phyloP scores from a whole-genome alignment of 192 early-diverging fungal species.

The Backusella circina region DNA sequence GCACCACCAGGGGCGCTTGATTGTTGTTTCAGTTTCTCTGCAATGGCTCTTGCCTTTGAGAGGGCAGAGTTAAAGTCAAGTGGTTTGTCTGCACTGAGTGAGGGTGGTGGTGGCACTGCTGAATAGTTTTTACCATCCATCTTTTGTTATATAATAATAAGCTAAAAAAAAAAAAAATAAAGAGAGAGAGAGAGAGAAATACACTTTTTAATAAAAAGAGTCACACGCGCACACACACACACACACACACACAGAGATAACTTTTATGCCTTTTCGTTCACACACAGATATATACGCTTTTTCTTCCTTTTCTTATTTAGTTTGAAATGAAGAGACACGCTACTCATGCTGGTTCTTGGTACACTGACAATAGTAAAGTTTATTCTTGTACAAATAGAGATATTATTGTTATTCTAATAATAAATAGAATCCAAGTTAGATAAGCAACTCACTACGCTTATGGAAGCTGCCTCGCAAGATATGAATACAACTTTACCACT shows the following conservation, averaged over 20 bases:
- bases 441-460: constrained; percentile 48
- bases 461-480: constrained; percentile 39
- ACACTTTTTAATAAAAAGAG: neutral
- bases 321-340: constrained; percentile 38
- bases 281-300: neutral
- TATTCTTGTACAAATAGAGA: neutral
- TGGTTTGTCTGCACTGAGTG: constrained; percentile 25
- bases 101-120: constrained; percentile 37
- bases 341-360: constrained; percentile 73
- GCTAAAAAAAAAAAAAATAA: neutral
- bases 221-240: too few species aligned
- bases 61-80: constrained; percentile 66
- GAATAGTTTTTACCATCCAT: constrained; percentile 37
- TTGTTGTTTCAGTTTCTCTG: constrained; percentile 58
- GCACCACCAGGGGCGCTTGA: constrained; percentile 16
- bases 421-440: constrained; percentile 46
- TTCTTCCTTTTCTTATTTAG: neutral
- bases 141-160: neutral
- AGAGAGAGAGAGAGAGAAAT: neutral
- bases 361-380: constrained; percentile 43
- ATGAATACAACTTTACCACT: constrained; percentile 37
- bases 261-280: neutral
- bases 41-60: constrained; percentile 75
- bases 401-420: too few species aligned
- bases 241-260: too few species aligned